These are phyloP conservation scores for Hypoxylon trugodes DNA, from an alignment of 495 filamentous ascomycete species.

Conservation along the genomic window DNA sequence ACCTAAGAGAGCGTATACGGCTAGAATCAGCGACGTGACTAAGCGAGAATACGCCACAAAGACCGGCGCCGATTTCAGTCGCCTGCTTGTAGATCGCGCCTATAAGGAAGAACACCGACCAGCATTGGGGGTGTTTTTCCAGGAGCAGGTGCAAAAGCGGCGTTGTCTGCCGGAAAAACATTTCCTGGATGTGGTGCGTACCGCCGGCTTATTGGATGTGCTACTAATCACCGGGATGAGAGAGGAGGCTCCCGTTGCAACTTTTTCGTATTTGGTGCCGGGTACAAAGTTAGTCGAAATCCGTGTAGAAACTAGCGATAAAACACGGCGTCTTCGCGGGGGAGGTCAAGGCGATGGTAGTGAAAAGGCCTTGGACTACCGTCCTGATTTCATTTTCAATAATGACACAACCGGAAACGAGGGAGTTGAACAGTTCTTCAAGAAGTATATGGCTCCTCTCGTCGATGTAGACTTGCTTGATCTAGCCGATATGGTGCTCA, in stretches of 20 bases:
- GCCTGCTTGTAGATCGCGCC: slow-evolving; percentile 60
- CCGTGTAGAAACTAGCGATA: slow-evolving; percentile 56
- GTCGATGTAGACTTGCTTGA: slow-evolving; percentile 58
- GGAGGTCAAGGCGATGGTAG: slow-evolving; percentile 36
- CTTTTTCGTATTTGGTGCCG: slow-evolving; percentile 65
- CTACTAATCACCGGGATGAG: slow-evolving; percentile 73
- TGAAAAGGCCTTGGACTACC: slow-evolving; percentile 45
- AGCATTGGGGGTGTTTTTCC: slow-evolving; percentile 63
- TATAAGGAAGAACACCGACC: slow-evolving; percentile 71
- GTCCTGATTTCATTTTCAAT: slow-evolving; percentile 60
- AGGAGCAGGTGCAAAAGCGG: slow-evolving; percentile 55
- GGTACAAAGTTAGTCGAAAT: slow-evolving; percentile 64
- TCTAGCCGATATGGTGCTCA: slow-evolving; percentile 62
- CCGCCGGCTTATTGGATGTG: slow-evolving; percentile 59
- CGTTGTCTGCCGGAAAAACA: slow-evolving; percentile 63
- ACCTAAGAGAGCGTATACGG: slow-evolving; percentile 53
- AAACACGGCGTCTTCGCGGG: slow-evolving; percentile 55
- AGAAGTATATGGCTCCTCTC: slow-evolving; percentile 59
- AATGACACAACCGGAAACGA: slow-evolving; percentile 57
- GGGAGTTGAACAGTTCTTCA: slow-evolving; percentile 53
- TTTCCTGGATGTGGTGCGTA: slow-evolving; percentile 60
- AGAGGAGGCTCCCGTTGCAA: slow-evolving; percentile 66
- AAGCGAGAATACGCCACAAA: slow-evolving; percentile 67
- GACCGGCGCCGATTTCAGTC: slow-evolving; percentile 59
- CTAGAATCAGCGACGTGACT: slow-evolving; percentile 68